Evolutionary conservation across 2,329 filamentous ascomycete genomes (phyloP), one percentile per base, ranked within the genome.

Genomic region (Talaromyces sp.): DNA sequence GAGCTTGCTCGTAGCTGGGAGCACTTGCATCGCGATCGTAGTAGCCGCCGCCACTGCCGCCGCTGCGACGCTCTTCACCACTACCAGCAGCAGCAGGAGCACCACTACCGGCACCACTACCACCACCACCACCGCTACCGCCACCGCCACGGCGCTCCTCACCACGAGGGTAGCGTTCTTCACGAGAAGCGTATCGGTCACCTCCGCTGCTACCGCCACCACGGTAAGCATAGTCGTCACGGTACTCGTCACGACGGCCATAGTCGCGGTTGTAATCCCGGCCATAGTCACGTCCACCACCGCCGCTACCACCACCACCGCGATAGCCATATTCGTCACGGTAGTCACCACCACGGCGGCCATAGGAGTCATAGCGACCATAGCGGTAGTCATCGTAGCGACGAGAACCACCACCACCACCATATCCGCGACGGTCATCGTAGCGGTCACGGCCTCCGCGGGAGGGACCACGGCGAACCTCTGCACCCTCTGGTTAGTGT

Each of bases 261-360:
- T 79, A 75, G 65, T 80, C 78, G 66, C 79, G 79, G 64, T 78
- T 76, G 63, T 80, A 78, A 65, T 85, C 78, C 68, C 79, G 80
- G 67, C 84, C 82, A 69, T 84, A 81, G 72, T 79, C 77, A 65
- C 78, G 73, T 66, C 76, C 73, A 65, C 76, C 76, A 63, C 76
- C 73, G 65, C 76, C 75, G 63, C 76, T 75, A 63, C 76, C 76
- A 63, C 76, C 76, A 63, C 75, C 80, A 68, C 84, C 82, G 70
- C 83, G 81, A 73, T 79, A 77, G 65, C 77, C 73, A 65, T 76
- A 73, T 64, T 84, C 84, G 62, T 86, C 84, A 65, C 87, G 85
- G 66, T 87, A 77, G 63, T 83, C 83, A 66, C 86, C 70, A 52
- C 87, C 85, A 63, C 89, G 86, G 65, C 89, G 87, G 68, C 85